Evolutionary conservation across 1,139 yeast genomes (phyloP), one percentile per base, ranked within the genome.

Genomic region (Candida labiduridarum): DNA sequence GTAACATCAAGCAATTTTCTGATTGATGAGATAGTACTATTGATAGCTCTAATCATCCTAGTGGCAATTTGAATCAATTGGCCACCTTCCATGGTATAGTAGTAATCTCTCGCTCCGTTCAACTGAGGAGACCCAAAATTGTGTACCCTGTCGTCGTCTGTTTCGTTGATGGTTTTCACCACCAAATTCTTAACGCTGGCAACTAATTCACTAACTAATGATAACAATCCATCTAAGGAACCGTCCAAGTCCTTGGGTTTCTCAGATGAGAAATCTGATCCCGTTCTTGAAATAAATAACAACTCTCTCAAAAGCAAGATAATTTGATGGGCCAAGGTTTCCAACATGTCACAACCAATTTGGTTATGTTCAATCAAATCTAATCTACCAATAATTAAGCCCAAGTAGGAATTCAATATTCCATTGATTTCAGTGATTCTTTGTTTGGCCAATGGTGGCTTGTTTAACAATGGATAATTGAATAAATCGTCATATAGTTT

Each of bases 381-480:
- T 56, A 87, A 68, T 59, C 95, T 71, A 9, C 95, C 95, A 15
- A 87, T 74, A 9, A 87, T 79, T 55, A 87, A 61, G 1, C 91
- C 89, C 59, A 91, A 76, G 61, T 90, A 90, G 1, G 84, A 78
- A 56, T 83, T 82, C 36, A 91, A 68, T 1, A 89, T 79, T 16
- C 84, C 84, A 60, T 87, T 82, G 45, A 91, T 84, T 67, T 90
- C 96, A 31, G 85, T 83, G 25, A 92, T 75, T 54, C 96, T 78
- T 51, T 78, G 82, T 51, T 81, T 76, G 1, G 96, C 95, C 53
- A 76, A 71, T 0, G 96, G 96, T 0, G 95, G 85, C 2, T 68
- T 63, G 4, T 66, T 52, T 47, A 87, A 66, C 47, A 76, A 62
- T 1, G 81, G 80, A 55, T 74, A 76, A 50, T 65, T 69, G 52